phyloP scores from a whole-genome alignment of 371 early-diverging fungal species.

The Rhizomucor miehei region DNA sequence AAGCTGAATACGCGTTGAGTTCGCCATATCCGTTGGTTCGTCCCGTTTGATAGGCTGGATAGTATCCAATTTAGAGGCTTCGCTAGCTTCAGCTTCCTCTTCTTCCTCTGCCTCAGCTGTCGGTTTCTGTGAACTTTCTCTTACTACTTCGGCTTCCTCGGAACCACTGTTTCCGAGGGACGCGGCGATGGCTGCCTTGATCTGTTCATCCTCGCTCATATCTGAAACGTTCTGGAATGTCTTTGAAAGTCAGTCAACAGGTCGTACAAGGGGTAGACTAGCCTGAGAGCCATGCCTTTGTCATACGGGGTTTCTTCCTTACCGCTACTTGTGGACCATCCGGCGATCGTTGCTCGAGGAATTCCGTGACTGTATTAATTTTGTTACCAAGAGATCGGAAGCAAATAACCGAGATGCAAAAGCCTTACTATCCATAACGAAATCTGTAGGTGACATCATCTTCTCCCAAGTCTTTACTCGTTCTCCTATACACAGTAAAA shows the following conservation, averaged over 20 bases:
- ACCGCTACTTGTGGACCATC: slow-evolving; percentile 12
- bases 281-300: slow-evolving; percentile 18
- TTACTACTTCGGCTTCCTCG: slow-evolving; percentile 20
- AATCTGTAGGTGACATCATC: slow-evolving; percentile 52
- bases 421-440: slow-evolving; percentile 64
- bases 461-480: slow-evolving; percentile 67
- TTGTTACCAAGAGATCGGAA: too few species aligned
- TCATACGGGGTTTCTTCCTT: slow-evolving; percentile 21
- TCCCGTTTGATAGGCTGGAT: slow-evolving; percentile 47
- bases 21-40: slow-evolving; percentile 50
- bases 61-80: slow-evolving; percentile 35
- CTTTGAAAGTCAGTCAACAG: neutral
- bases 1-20: slow-evolving; percentile 67
- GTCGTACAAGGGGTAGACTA: neutral
- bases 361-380: slow-evolving; percentile 40
- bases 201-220: slow-evolving; percentile 90
- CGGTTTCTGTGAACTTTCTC: neutral
- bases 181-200: slow-evolving; percentile 79
- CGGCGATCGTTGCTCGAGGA: slow-evolving; percentile 34
- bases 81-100: slow-evolving; percentile 16
- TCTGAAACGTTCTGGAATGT: slow-evolving; percentile 46
- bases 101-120: slow-evolving; percentile 13
- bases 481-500: slow-evolving; percentile 48
- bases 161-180: slow-evolving; percentile 47
- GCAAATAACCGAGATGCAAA: too few species aligned